A percentile compares a stretch with the other conserved stretches of the same genome.
Conservation (phyloP, 805 yeast genomes). For the Teunomyces cretensis region DNA sequence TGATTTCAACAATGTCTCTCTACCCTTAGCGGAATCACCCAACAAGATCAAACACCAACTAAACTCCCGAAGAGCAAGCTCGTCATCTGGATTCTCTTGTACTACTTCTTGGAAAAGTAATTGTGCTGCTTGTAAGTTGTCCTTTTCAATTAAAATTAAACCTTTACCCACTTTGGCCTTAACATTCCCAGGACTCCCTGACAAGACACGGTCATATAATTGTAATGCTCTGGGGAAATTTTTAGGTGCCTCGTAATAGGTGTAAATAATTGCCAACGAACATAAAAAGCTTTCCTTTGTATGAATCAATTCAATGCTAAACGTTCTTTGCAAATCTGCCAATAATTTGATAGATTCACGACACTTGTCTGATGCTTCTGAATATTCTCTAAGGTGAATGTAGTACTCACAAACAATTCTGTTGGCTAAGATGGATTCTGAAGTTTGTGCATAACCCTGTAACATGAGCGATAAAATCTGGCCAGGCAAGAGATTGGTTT, state of each 20-base stretch:
- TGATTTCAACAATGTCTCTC: slow-evolving; percentile 47
- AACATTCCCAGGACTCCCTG: slow-evolving; percentile 37
- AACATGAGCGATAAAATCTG: slow-evolving; percentile 50
- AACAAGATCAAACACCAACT: slow-evolving; percentile 75
- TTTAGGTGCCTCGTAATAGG: slow-evolving; percentile 88
- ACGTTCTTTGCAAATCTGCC: slow-evolving; percentile 45
- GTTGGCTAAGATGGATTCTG: slow-evolving; percentile 55
- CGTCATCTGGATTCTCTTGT: slow-evolving; percentile 48
- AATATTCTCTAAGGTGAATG: slow-evolving; percentile 61
- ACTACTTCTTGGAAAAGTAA: slow-evolving; percentile 52
- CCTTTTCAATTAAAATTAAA: slow-evolving; percentile 66
- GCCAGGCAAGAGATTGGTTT: slow-evolving; percentile 38
- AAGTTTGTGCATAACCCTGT: slow-evolving; percentile 46
- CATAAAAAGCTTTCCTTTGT: slow-evolving; percentile 62
- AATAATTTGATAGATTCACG: slow-evolving; percentile 58
- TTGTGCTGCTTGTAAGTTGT: slow-evolving; percentile 55
- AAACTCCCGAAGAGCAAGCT: slow-evolving; percentile 62
- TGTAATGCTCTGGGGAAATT: slow-evolving; percentile 73
- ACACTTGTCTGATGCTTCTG: slow-evolving; percentile 58
- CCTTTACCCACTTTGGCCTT: slow-evolving; percentile 82
- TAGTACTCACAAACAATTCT: slow-evolving; percentile 64
- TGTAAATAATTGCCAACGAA: slow-evolving; percentile 70
- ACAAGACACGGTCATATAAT: slow-evolving; percentile 63
- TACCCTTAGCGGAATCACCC: slow-evolving; percentile 51
- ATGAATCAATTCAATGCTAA: slow-evolving; percentile 49